A percentile compares a stretch with the other conserved stretches of the same genome.
phyloP scores from a whole-genome alignment of 345 rosid genomes.

The Sisymbrium irio region DNA sequence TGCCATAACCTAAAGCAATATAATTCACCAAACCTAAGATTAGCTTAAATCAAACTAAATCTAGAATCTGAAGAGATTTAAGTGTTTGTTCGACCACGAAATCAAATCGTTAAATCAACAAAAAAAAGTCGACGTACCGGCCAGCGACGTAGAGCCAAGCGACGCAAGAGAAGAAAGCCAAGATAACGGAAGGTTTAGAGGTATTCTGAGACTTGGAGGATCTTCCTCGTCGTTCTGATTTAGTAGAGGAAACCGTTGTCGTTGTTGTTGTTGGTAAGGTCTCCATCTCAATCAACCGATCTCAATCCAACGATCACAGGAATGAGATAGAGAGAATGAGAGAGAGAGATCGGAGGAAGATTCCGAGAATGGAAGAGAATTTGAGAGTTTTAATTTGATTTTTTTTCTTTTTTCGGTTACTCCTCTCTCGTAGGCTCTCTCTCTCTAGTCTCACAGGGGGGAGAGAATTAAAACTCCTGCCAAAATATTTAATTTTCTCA shows the following conservation, averaged over 20 bases:
- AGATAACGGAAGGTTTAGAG: conserved; percentile 62
- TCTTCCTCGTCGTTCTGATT: conserved; percentile 68
- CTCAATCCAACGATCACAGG: too few relatives aligned
- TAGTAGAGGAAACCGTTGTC: conserved; percentile 33
- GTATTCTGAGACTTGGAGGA: conserved; percentile 60
- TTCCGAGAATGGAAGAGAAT: not conserved
- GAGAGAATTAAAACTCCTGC: not conserved
- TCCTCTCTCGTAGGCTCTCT: not conserved
- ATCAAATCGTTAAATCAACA: too few relatives aligned
- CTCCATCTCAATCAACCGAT: conserved; percentile 53
- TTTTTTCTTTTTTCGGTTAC: not conserved
- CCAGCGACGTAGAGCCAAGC: conserved; percentile 99
- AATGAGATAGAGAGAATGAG: not conserved
- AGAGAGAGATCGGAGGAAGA: not conserved
- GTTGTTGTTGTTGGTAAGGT: conserved; percentile 42
- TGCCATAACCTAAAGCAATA: conserved; percentile 82
- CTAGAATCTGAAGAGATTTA: not conserved
- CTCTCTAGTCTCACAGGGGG: not conserved
- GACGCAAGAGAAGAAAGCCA: conserved; percentile 88
- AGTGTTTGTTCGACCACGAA: not conserved
- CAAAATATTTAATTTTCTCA: not conserved
- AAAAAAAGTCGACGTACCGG: conserved; percentile 64
- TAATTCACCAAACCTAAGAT: not conserved
- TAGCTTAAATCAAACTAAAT: not conserved
- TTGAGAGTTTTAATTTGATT: too few relatives aligned